Evolutionary conservation across 2,329 filamentous ascomycete genomes (phyloP).

Genomic region (Dothideomycetidae sp.): DNA sequence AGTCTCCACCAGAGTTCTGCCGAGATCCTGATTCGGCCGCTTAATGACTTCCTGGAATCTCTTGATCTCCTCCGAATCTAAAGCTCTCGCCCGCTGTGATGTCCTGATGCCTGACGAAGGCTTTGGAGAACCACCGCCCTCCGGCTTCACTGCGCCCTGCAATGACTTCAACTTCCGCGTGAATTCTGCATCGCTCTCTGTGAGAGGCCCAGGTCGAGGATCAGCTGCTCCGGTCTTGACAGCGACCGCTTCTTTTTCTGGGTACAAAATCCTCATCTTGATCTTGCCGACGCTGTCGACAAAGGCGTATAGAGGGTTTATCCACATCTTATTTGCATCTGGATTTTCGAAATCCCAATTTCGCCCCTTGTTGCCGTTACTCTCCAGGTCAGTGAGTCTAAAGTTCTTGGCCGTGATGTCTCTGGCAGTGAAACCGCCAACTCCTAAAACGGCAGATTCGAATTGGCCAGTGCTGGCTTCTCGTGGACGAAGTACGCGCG

Average conservation of each 20-base stretch:
- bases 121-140: not conserved
- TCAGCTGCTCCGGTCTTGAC: constrained; percentile 16
- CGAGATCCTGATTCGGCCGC: not conserved
- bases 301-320: constrained; percentile 33
- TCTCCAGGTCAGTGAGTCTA: constrained; percentile 16
- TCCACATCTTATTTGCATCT: constrained; percentile 40
- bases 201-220: constrained; percentile 1
- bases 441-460: constrained; percentile 26
- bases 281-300: constrained; percentile 33
- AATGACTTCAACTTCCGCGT: constrained; percentile 4
- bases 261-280: constrained; percentile 21
- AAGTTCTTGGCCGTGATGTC: constrained; percentile 20
- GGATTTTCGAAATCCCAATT: constrained; percentile 30
- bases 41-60: not conserved
- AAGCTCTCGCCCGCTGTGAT: constrained; percentile 12
- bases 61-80: constrained; percentile 14
- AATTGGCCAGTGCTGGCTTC: constrained; percentile 24
- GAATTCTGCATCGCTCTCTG: no score
- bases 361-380: constrained; percentile 26
- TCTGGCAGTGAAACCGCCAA: constrained; percentile 30
- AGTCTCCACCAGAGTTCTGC: not conserved
- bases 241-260: constrained; percentile 20
- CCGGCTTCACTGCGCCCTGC: constrained; percentile 5
- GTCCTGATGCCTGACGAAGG: constrained; percentile 16
- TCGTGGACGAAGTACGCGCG: constrained; percentile 40